Conservation (phyloP, 805 yeast species). For the Candida schatavii region DNA sequence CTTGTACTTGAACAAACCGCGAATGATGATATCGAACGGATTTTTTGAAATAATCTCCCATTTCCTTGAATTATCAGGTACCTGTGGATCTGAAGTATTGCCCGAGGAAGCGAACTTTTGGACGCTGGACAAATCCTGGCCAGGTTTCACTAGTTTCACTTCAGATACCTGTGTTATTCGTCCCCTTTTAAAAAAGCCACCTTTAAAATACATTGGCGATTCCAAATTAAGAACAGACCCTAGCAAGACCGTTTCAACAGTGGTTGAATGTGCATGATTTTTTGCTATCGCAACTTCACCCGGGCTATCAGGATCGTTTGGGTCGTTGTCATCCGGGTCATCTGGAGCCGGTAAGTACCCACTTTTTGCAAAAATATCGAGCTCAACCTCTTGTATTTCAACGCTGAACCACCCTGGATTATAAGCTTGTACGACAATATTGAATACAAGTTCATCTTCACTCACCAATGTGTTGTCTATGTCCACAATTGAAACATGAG, state of each 20-base stretch:
- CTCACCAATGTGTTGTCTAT: conserved; percentile 73
- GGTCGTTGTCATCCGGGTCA: not conserved
- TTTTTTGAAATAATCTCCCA: conserved; percentile 75
- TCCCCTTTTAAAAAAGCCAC: conserved; percentile 70
- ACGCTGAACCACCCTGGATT: conserved; percentile 85
- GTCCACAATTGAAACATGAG: conserved; percentile 57
- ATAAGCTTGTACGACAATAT: conserved; percentile 70
- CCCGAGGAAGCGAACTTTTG: not conserved
- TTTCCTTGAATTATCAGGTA: conserved; percentile 44
- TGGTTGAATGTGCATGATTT: not conserved
- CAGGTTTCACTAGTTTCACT: conserved; percentile 72
- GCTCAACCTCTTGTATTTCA: conserved; percentile 58
- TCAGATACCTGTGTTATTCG: conserved; percentile 61
- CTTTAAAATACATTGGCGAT: conserved; percentile 69
- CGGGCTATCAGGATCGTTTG: conserved; percentile 7
- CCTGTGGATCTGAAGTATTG: conserved; percentile 15
- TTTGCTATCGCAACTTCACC: conserved; percentile 7
- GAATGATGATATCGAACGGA: conserved; percentile 81
- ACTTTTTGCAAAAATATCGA: conserved; percentile 83
- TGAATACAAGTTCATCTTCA: conserved; percentile 81
- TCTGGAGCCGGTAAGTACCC: conserved; percentile 36
- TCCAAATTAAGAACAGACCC: conserved; percentile 70
- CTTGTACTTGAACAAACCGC: conserved; percentile 78
- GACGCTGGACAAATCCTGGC: conserved; percentile 41
- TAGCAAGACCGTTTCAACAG: conserved; percentile 64